phyloP scores from a whole-genome alignment of 257 asterid species.

The Leonotis leonurus region DNA sequence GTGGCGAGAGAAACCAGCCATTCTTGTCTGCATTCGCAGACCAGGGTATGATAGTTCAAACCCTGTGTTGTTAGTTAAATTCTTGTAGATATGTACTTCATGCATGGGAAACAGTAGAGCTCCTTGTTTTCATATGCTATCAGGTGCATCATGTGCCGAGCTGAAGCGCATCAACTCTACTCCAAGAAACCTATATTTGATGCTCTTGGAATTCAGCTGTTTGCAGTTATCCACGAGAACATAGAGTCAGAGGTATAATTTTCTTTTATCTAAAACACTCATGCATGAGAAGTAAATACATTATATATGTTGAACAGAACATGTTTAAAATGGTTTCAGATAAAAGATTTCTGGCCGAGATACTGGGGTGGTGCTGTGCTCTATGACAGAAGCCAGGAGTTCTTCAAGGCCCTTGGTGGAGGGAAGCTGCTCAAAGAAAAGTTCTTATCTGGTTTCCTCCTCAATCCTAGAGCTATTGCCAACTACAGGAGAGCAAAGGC shows the following conservation, averaged over 20 bases:
- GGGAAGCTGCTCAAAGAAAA: slow-evolving; percentile 75
- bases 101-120: not conserved
- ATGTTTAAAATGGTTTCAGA: slow-evolving; percentile 29
- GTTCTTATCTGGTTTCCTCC: slow-evolving; percentile 68
- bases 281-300: not conserved
- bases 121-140: not conserved
- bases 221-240: slow-evolving; percentile 68
- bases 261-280: not conserved
- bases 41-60: slow-evolving; percentile 82
- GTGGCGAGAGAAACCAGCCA: slow-evolving; percentile 69
- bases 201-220: slow-evolving; percentile 68
- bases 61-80: not conserved
- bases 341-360: slow-evolving; percentile 82
- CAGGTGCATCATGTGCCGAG: slow-evolving; percentile 85
- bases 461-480: slow-evolving; percentile 75
- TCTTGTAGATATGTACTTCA: not conserved
- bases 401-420: slow-evolving; percentile 82
- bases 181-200: slow-evolving; percentile 74
- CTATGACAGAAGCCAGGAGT: slow-evolving; percentile 49
- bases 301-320: not conserved
- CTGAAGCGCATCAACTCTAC: slow-evolving; percentile 87
- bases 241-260: slow-evolving; percentile 66
- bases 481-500: slow-evolving; percentile 74
- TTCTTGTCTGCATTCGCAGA: slow-evolving; percentile 76
- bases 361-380: slow-evolving; percentile 83